Evolutionary conservation across 352 stramenopile genomes (phyloP).

Genomic region (Aphanomyces invadans): DNA sequence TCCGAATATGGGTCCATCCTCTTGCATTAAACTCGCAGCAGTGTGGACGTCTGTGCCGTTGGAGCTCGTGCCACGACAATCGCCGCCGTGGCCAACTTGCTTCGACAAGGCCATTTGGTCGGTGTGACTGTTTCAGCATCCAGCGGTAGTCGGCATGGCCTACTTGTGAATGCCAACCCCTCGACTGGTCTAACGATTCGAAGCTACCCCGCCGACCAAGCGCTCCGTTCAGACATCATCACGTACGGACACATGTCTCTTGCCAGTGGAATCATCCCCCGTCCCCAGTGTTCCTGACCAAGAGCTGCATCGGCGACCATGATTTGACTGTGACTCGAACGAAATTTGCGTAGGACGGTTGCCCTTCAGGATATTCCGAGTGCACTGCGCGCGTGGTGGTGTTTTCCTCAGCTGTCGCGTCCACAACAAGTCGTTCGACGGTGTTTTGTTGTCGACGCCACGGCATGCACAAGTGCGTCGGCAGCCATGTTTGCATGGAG

Average conservation of each 20-base stretch:
- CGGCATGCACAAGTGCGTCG: not conserved
- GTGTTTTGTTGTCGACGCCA: not conserved
- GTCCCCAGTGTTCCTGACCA: too few species aligned
- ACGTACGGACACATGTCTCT: too few species aligned
- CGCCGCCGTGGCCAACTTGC: not conserved
- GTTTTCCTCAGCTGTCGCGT: not conserved
- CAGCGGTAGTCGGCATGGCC: not conserved
- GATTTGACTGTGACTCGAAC: too few species aligned
- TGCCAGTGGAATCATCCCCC: too few species aligned
- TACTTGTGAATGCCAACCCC: not conserved
- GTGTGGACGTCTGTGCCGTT: not conserved
- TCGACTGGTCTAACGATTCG: not conserved
- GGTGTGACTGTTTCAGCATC: not conserved
- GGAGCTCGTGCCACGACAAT: too few species aligned
- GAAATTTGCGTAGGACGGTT: too few species aligned
- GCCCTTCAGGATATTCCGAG: too few species aligned
- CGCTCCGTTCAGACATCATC: too few species aligned
- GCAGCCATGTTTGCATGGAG: conserved; percentile 5
- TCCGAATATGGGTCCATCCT: not conserved
- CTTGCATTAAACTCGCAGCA: not conserved
- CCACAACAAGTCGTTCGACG: not conserved
- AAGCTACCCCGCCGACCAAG: not conserved
- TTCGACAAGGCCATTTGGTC: not conserved
- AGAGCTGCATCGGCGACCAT: too few species aligned
- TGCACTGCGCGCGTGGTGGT: not conserved